These are phyloP conservation scores for Hansenula sp. DNA, from an alignment of 1,139 yeast species.

Conservation along the genomic window DNA sequence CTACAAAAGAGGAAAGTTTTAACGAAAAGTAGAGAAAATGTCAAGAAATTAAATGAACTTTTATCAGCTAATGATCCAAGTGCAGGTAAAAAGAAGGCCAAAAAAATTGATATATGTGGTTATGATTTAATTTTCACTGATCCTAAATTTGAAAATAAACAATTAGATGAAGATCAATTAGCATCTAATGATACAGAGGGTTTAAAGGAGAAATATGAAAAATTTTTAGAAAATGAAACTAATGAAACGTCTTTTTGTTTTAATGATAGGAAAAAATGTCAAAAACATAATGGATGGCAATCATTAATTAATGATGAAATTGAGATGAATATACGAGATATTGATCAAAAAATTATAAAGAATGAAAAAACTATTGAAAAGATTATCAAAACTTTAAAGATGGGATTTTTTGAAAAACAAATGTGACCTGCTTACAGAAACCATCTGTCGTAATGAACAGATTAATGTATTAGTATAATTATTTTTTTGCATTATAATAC, in stretches of 20 bases:
- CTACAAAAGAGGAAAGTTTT: constrained; percentile 13
- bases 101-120: constrained; percentile 24
- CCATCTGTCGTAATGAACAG: no score
- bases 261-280: constrained; percentile 62
- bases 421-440: constrained; percentile 3
- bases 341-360: constrained; percentile 26
- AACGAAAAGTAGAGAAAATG: constrained; percentile 21
- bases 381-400: constrained; percentile 33
- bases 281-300: constrained; percentile 66
- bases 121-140: constrained; percentile 25
- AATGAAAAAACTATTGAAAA: constrained; percentile 23
- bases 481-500: neutral
- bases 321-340: constrained; percentile 31
- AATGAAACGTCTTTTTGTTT: constrained; percentile 37
- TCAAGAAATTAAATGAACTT: constrained; percentile 26
- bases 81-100: constrained; percentile 8
- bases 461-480: no score
- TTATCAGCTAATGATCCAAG: constrained; percentile 7
- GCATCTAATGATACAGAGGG: constrained; percentile 9
- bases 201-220: constrained; percentile 10
- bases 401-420: constrained; percentile 30
- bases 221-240: constrained; percentile 15
- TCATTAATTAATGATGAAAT: constrained; percentile 43
- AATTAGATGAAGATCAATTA: neutral
- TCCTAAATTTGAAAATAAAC: constrained; percentile 7